A percentile compares a stretch with the other conserved stretches of the same genome.
phyloP scores from a whole-genome alignment of 768 basidiomycete species.

The Daedalea quercina region DNA sequence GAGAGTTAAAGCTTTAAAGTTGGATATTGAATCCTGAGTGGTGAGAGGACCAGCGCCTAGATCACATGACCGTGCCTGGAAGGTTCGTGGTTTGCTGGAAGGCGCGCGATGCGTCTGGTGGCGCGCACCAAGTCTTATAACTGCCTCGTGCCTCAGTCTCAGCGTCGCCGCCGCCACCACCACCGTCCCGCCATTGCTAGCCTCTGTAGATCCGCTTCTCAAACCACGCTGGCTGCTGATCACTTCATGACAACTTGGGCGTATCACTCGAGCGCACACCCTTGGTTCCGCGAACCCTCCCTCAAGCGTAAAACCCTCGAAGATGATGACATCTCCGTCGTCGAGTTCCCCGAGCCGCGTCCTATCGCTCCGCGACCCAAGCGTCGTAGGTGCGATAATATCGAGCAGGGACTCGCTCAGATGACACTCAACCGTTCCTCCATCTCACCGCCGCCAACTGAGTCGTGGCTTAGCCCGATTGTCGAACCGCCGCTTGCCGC shows the following conservation, averaged over 20 bases:
- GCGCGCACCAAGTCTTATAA: not conserved
- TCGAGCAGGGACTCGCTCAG: conserved; percentile 55
- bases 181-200: not conserved
- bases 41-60: not conserved
- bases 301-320: conserved; percentile 33
- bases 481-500: not conserved
- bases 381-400: conserved; percentile 38
- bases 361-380: conserved; percentile 21
- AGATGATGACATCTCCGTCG: conserved; percentile 14
- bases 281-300: conserved; percentile 35
- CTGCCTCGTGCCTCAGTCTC: not conserved
- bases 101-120: not conserved
- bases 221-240: not conserved
- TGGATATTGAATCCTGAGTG: too few species aligned
- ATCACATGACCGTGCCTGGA: not conserved
- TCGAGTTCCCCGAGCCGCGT: conserved; percentile 5
- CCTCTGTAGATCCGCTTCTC: not conserved
- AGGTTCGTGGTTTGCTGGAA: not conserved
- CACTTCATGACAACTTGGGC: conserved; percentile 33
- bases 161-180: not conserved
- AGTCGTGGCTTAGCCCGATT: not conserved
- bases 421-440: conserved; percentile 27
- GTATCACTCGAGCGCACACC: conserved; percentile 30
- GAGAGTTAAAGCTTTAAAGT: too few species aligned
- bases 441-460: not conserved